A percentile compares a stretch with the other conserved stretches of the same genome.
These are phyloP conservation scores for Huntiella decipiens DNA, from an alignment of 2,329 filamentous ascomycete species.

Conservation along the genomic window DNA sequence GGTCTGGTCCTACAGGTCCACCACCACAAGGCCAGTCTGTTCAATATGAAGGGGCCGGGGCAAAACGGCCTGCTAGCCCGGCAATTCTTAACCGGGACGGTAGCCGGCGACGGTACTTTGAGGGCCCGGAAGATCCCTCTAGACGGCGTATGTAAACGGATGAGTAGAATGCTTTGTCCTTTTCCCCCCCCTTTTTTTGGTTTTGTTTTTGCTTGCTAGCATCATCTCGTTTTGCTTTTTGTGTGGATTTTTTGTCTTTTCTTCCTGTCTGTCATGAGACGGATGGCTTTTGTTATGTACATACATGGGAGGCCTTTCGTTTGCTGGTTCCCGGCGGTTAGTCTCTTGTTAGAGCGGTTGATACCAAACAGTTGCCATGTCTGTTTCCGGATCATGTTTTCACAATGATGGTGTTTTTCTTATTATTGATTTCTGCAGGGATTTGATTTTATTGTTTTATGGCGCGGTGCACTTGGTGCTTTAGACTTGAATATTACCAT, in stretches of 20 bases:
- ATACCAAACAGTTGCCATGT: neutral
- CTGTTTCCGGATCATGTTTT: neutral
- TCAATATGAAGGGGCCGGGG: slow-evolving; percentile 21
- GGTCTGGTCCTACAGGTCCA: slow-evolving; percentile 1
- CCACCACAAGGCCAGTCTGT: too few species aligned
- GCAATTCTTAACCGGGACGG: slow-evolving; percentile 26
- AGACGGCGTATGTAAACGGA: slow-evolving; percentile 5
- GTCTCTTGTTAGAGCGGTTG: neutral
- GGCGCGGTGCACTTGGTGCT: too few species aligned
- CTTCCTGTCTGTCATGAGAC: slow-evolving; percentile 5
- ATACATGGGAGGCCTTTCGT: neutral
- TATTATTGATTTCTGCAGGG: slow-evolving; percentile 6
- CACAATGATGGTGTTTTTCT: neutral
- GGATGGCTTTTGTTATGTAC: neutral
- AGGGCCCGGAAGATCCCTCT: slow-evolving; percentile 9
- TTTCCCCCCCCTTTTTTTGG: neutral
- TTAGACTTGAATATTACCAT: too few species aligned
- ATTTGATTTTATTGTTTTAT: neutral
- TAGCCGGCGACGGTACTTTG: slow-evolving; percentile 15
- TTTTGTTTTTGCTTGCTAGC: neutral
- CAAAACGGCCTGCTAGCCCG: slow-evolving; percentile 34
- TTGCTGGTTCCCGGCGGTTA: neutral
- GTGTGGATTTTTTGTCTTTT: slow-evolving; percentile 2
- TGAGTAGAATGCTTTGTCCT: neutral
- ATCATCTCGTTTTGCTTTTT: slow-evolving; percentile 1